Base-by-base conservation (phyloP, 805 yeast genomes). In the Zygotorulaspora sp. region DNA sequence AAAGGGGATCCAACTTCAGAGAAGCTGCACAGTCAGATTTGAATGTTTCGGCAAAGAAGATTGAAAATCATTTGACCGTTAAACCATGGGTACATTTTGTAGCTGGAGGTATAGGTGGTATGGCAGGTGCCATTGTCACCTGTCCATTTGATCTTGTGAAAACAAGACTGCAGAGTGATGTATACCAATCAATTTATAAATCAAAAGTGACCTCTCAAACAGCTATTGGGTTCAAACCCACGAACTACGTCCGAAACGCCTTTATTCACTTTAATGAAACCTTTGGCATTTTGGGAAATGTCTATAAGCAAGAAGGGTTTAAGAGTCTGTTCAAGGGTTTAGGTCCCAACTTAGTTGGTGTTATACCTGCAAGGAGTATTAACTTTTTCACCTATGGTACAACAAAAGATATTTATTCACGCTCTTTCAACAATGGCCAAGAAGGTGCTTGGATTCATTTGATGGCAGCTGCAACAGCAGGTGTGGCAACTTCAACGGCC, bases 311-410 rank as follows among this genome's bases (percentile, higher is more conserved):
- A 16, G 99, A 92, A 63, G 99, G 99, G 1, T 67, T 80, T 19
- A 68, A 83, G 29, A 90, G 97, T 3, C 67, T 92, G 31, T 92
- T 92, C 64, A 84, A 85, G 64, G 99, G 99, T 9, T 67, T 92
- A 35, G 98, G 98, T 0, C 98, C 99, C 7, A 92, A 90, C 53
- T 69, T 92, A 50, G 94, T 90, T 12, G 99, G 99, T 37, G 97
- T 92, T 11, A 90, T 92, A 28, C 99, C 99, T 0, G 97, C 99
- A 1, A 74, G 99, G 60, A 83, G 96, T 19, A 94, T 92, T 47
- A 92, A 92, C 62, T 92, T 92, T 61, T 89, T 89, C 70, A 87
- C 97, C 0, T 92, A 92, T 60, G 96, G 97, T n/a, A 71, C 85
- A n/a, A 78, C 94, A 4, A 92, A 92, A 55, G 90, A 84, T 16